Conservation (phyloP, 2,329 filamentous ascomycete species). For the Plenodomus lindquistii region DNA sequence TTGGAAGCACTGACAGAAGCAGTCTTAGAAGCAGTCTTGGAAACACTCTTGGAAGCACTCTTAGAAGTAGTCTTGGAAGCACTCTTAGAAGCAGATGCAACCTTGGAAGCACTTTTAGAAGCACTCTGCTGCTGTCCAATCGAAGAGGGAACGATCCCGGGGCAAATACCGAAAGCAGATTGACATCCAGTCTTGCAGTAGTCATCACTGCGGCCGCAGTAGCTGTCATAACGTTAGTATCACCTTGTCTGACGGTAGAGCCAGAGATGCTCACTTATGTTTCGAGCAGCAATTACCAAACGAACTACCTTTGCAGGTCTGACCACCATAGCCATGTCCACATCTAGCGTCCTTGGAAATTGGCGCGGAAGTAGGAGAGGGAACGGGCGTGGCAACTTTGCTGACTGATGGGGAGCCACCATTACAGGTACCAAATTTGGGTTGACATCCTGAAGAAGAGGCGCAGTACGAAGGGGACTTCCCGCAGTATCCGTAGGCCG, state of each 20-base stretch:
- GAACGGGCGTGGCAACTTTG: background rate
- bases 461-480: conserved; percentile 25
- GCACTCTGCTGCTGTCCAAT: no score
- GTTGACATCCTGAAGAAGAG: conserved; percentile 26
- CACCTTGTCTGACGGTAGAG: no score
- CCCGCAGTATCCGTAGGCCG: conserved; percentile 45
- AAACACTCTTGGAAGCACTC: background rate
- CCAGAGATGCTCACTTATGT: background rate
- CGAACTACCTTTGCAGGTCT: background rate
- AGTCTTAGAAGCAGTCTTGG: background rate
- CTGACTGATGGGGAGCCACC: background rate
- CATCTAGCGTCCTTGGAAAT: background rate
- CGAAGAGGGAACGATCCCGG: background rate
- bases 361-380: background rate
- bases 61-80: background rate
- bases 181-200: background rate
- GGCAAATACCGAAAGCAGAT: background rate
- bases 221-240: no score
- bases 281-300: conserved; percentile 1
- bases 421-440: conserved; percentile 28
- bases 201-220: background rate
- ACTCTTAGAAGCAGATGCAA: background rate
- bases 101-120: background rate
- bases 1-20: background rate
- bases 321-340: background rate